Base-by-base conservation (phyloP, 202 grass and related monocot species). In the Eragrostis tef region DNA sequence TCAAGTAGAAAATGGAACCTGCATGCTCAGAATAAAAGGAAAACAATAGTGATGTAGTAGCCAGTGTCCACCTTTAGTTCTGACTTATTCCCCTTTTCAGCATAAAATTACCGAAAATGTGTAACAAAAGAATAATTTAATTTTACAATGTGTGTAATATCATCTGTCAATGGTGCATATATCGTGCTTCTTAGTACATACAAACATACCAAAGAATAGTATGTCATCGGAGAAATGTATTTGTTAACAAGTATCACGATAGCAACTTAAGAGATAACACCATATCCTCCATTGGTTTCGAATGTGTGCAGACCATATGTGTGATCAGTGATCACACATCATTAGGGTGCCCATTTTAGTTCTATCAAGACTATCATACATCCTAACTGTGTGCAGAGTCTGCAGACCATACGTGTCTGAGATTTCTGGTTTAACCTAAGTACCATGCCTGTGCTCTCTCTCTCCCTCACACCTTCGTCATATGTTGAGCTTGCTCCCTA, bases 351-450 rank as follows among this genome's bases (percentile, higher is more conserved):
- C 43, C 58, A 54, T 57, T 59, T 54, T 24, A 52, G n/a, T 27
- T 58, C n/a, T n/a, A n/a, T n/a, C n/a, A n/a, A n/a, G n/a, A n/a
- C 49, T 22, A 81, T 62, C 60, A 79, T 45, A 86, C 63, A 67
- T 29, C 73, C 60, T 42, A 45, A 48, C 49, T 67, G 80, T 59
- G 22, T 9, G 0, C n/a, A n/a, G n/a, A n/a, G 53, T 22, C 8
- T 57, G 53, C 53, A 21, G 20, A 4, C n/a, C 53, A 57, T 22
- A 20, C 9, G 53, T 22, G 51, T n/a, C n/a, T 22, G 53, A 22
- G 3, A 9, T 21, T 22, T 22, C n/a, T 22, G n/a, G 53, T 22
- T 20, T 57, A 20, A 22, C 8, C 53, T 22, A 57, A 57, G 12
- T 54, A 54, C 6, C n/a, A 7, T 54, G 7, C 6, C 51, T 57